Percentiles rank a stretch among this genome's conserved stretches.
Evolutionary conservation across 164 flowering plant species (phyloP).

Genomic region (Nymphaea thermarum): DNA sequence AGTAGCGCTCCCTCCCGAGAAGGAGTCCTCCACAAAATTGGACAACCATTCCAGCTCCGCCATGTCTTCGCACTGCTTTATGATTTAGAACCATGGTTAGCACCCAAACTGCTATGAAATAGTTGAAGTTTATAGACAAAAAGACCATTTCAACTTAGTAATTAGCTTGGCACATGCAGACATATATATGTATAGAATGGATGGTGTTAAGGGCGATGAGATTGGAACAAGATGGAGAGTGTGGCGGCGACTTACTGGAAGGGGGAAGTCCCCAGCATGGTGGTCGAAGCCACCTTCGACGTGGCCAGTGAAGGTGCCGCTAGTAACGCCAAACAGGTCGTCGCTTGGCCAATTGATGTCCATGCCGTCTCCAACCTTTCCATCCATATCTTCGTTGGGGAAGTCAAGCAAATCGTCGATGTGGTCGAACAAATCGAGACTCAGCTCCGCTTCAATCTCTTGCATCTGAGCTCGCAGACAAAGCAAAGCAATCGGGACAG

Average conservation of each 20-base stretch:
- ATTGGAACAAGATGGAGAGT: neutral
- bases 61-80: conserved; percentile 68
- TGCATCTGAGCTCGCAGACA: no score
- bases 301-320: neutral
- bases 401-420: neutral
- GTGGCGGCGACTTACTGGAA: conserved; percentile 47
- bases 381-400: neutral
- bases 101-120: neutral
- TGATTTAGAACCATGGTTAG: neutral
- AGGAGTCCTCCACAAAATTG: conserved; percentile 74
- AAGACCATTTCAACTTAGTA: neutral
- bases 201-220: no score
- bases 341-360: conserved; percentile 4
- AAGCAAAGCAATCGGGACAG: no score
- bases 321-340: neutral
- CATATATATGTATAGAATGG: no score
- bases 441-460: neutral
- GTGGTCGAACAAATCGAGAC: neutral
- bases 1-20: conserved; percentile 37
- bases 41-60: conserved; percentile 85
- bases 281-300: neutral
- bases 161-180: neutral
- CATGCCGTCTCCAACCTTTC: neutral
- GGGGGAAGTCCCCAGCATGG: conserved; percentile 40
- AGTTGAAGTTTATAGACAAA: neutral